Conservation (phyloP, 2,329 filamentous ascomycete species). For the Colletotrichum liaoningense region DNA sequence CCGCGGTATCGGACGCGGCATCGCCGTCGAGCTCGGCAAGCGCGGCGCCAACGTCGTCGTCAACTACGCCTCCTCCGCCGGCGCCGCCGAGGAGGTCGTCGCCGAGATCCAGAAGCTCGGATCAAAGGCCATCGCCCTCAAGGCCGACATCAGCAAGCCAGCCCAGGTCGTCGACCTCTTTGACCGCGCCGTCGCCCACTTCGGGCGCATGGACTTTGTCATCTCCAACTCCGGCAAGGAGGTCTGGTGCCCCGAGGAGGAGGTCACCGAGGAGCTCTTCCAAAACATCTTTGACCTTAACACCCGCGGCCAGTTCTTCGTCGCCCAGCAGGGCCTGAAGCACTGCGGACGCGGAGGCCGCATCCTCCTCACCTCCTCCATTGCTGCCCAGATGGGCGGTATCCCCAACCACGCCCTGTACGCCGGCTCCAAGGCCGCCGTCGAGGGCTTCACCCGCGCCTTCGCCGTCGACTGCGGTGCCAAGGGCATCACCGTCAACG, state of each 20-base stretch:
- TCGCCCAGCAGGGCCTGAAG: slow-evolving; percentile 80
- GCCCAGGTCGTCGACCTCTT: slow-evolving; percentile 72
- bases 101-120: slow-evolving; percentile 65
- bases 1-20: slow-evolving; percentile 74
- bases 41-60: slow-evolving; percentile 74
- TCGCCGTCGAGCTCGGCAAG: slow-evolving; percentile 74
- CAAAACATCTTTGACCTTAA: slow-evolving; percentile 80
- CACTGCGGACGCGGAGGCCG: slow-evolving; percentile 76
- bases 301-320: slow-evolving; percentile 80
- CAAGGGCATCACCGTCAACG: slow-evolving; percentile 77
- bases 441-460: slow-evolving; percentile 78
- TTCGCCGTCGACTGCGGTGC: slow-evolving; percentile 79
- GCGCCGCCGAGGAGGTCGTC: slow-evolving; percentile 68
- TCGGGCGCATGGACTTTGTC: slow-evolving; percentile 78
- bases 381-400: slow-evolving; percentile 73
- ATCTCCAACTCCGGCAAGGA: slow-evolving; percentile 80
- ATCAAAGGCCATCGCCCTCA: slow-evolving; percentile 67
- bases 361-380: slow-evolving; percentile 78
- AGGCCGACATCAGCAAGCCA: slow-evolving; percentile 73
- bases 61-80: slow-evolving; percentile 71
- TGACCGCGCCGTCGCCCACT: slow-evolving; percentile 72
- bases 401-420: slow-evolving; percentile 79
- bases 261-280: slow-evolving; percentile 77
- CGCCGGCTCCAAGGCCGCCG: slow-evolving; percentile 78
- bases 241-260: slow-evolving; percentile 76